Percentiles rank a stretch among this genome's conserved stretches.
These are phyloP conservation scores for Paraglomus brasilianum DNA, from an alignment of 192 early-diverging fungal species.

Conservation along the genomic window DNA sequence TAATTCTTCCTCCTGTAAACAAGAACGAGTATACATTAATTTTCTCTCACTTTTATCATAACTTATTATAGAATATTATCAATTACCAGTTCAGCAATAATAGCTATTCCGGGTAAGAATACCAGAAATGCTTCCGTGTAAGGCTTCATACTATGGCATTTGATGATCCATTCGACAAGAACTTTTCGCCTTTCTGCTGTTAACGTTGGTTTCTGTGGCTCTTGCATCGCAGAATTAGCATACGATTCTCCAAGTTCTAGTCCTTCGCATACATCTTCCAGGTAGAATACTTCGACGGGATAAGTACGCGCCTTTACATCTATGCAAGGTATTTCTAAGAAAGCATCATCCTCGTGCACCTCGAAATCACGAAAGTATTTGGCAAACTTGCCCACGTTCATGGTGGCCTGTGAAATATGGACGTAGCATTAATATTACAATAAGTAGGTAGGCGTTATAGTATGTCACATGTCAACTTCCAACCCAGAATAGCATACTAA, in stretches of 20 bases:
- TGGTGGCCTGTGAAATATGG: slow-evolving; percentile 16
- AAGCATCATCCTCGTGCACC: not conserved
- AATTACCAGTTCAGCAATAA: slow-evolving; percentile 33
- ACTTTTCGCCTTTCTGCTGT: slow-evolving; percentile 22
- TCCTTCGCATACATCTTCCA: slow-evolving; percentile 32
- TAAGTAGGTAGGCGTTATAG: not conserved
- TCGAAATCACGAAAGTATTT: slow-evolving; percentile 31
- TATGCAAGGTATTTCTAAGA: slow-evolving; percentile 28
- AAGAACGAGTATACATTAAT: slow-evolving; percentile 7
- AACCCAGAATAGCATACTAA: not conserved
- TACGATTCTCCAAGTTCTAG: slow-evolving; percentile 14
- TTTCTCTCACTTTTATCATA: not conserved
- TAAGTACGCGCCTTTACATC: slow-evolving; percentile 27
- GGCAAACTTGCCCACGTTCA: slow-evolving; percentile 32
- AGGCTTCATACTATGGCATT: slow-evolving; percentile 25
- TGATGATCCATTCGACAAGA: slow-evolving; percentile 30
- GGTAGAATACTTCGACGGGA: slow-evolving; percentile 34
- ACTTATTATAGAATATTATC: not conserved
- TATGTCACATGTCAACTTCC: not conserved
- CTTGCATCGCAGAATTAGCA: not conserved
- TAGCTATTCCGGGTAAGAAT: slow-evolving; percentile 35
- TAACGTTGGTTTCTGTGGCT: slow-evolving; percentile 22
- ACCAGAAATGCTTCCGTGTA: slow-evolving; percentile 31
- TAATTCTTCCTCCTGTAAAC: slow-evolving; percentile 29
- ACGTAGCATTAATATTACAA: not conserved